phyloP scores from a whole-genome alignment of 176 grass and related monocot genomes.

The Sorghum bicolor region DNA sequence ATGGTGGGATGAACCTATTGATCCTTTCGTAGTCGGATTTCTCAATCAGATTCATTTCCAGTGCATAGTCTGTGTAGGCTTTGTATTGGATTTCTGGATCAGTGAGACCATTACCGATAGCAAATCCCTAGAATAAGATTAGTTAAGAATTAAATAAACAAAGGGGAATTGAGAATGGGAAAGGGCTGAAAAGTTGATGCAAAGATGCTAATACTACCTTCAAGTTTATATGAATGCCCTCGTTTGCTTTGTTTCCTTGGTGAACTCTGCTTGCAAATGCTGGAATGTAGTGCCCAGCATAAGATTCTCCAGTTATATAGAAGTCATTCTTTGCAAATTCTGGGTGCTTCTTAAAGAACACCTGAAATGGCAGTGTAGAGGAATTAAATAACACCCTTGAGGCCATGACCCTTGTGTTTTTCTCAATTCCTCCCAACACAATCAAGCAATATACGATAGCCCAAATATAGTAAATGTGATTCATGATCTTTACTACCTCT shows the following conservation, averaged over 20 bases:
- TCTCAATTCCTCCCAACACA: not conserved
- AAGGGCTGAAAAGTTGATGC: not conserved
- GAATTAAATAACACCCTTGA: not conserved
- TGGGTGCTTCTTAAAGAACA: constrained; percentile 83
- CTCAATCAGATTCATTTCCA: constrained; percentile 76
- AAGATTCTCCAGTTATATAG: constrained; percentile 93
- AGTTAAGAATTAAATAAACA: not conserved
- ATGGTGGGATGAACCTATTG: constrained; percentile 81
- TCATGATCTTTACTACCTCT: not conserved
- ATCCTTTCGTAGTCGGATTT: constrained; percentile 82
- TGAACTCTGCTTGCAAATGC: constrained; percentile 81
- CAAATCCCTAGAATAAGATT: constrained; percentile 66
- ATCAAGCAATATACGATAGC: not conserved
- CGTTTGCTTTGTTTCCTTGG: constrained; percentile 83
- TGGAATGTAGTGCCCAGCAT: constrained; percentile 97
- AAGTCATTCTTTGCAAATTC: constrained; percentile 78
- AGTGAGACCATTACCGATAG: constrained; percentile 92
- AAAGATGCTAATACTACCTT: constrained; percentile 45
- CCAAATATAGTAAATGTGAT: not conserved
- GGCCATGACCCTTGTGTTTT: not conserved
- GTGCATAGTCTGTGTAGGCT: constrained; percentile 93
- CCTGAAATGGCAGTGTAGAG: constrained; percentile 39
- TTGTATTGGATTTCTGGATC: constrained; percentile 95
- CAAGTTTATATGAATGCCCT: constrained; percentile 90
- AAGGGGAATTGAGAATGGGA: not conserved